A percentile compares a stretch with the other conserved stretches of the same genome.
Conservation (phyloP, 148 eudicot species). For the Rhododendron simsii region DNA sequence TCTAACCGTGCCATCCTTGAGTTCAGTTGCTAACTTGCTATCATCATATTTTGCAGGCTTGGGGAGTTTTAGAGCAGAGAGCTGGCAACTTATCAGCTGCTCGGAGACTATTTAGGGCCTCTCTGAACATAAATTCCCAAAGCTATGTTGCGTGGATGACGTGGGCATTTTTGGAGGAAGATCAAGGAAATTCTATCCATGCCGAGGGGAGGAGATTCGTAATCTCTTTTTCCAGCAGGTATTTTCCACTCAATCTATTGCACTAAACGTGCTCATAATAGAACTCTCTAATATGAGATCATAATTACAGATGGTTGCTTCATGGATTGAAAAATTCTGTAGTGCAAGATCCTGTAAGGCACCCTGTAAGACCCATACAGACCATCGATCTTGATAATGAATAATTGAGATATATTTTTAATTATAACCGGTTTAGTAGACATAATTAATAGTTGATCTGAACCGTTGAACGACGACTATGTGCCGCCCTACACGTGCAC, state of each 20-base stretch:
- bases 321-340: no score
- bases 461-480: no score
- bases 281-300: background rate
- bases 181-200: conserved; percentile 78
- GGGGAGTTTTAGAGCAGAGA: conserved; percentile 98
- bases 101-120: conserved; percentile 85
- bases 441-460: no score
- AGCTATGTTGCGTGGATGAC: conserved; percentile 98
- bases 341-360: background rate
- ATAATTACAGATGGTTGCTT: no score
- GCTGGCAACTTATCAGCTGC: conserved; percentile 91
- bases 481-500: no score
- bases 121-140: conserved; percentile 83
- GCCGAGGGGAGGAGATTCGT: conserved; percentile 71
- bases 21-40: background rate
- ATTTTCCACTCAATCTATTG: background rate
- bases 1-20: background rate
- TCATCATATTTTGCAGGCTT: conserved; percentile 51
- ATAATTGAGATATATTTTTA: no score
- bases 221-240: conserved; percentile 97
- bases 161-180: conserved; percentile 94
- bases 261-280: background rate
- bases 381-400: no score
- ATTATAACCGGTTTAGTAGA: no score
- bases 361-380: no score